Percentiles rank a stretch among this genome's conserved stretches.
These are phyloP conservation scores for Gnomoniopsis sp. DNA, from an alignment of 2,329 filamentous ascomycete species.

Conservation along the genomic window DNA sequence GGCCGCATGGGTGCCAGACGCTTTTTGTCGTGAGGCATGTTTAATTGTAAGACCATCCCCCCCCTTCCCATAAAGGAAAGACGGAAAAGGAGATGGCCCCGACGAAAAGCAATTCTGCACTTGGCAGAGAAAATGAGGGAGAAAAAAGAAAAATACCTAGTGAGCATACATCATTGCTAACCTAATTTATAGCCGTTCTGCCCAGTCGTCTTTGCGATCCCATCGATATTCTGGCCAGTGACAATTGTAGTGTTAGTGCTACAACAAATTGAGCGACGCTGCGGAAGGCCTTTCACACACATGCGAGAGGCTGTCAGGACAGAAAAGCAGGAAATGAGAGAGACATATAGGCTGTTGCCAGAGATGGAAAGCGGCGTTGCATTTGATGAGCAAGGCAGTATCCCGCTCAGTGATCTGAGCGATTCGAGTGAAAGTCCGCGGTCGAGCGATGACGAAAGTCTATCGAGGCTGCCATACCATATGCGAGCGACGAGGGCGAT, in stretches of 20 bases:
- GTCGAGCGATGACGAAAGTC: background rate
- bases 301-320: background rate
- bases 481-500: background rate
- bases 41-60: background rate
- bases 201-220: constrained; percentile 8
- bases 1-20: constrained; percentile 3
- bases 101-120: background rate
- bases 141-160: no score
- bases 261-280: background rate
- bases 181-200: background rate
- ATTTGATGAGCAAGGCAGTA: background rate
- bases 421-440: background rate
- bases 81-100: no score
- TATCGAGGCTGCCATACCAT: background rate
- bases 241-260: background rate
- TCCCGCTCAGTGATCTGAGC: background rate
- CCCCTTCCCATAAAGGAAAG: no score
- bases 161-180: background rate
- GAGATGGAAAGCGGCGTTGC: constrained; percentile 4
- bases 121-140: no score
- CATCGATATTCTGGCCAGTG: constrained; percentile 14
- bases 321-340: background rate
- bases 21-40: background rate
- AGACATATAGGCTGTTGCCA: background rate
- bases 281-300: background rate